Evolutionary conservation across 2,329 filamentous ascomycete genomes (phyloP), one percentile per base, ranked within the genome.

Genomic region (Cordyceps fumosorosea): DNA sequence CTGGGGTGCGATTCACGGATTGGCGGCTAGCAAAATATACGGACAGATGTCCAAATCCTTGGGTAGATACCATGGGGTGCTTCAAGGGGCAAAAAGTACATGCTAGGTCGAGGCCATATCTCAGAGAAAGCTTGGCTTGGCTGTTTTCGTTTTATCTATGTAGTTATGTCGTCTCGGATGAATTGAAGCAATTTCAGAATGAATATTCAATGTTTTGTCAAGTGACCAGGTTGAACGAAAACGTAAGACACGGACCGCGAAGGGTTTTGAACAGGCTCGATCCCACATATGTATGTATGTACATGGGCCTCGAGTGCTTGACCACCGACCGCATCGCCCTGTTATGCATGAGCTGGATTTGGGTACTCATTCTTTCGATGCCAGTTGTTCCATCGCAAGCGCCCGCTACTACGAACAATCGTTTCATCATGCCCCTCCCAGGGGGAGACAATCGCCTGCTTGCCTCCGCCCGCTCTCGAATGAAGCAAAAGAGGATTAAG

Each of bases 111-210:
- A 74, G 71, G 71, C 72, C 70, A 71, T 71, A 67, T 55, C 54
- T 69, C 67, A 73, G 69, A 70, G 72, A 68, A 73, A 72, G 72
- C 71, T 75, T 68, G 69, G 63, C 68, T 69, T 67, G 68, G 71
- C 71, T 72, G 72, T 74, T 74, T 63, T 63, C 66, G 65, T 69
- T 67, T 71, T 67, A 71, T 71, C 68, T 69, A 73, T 78, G 73
- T 78, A 76, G 75, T 77, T 74, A 75, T 72, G 75, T 74, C 73
- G 73, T 73, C 69, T 70, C 67, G 68, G 69, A 75, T 77, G 72
- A 76, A 72, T 75, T 74, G 69, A 73, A 74, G 71, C 69, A 71
- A 63, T 63, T 71, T 73, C 64, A 72, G 69, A 73, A 72, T 69
- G 66, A 71, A 66, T 4, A 47, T 6, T 10, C 3, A 18, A 7